Evolutionary conservation across 495 filamentous ascomycete genomes (phyloP), one percentile per base, ranked within the genome.

Genomic region (Viridothelium virens): DNA sequence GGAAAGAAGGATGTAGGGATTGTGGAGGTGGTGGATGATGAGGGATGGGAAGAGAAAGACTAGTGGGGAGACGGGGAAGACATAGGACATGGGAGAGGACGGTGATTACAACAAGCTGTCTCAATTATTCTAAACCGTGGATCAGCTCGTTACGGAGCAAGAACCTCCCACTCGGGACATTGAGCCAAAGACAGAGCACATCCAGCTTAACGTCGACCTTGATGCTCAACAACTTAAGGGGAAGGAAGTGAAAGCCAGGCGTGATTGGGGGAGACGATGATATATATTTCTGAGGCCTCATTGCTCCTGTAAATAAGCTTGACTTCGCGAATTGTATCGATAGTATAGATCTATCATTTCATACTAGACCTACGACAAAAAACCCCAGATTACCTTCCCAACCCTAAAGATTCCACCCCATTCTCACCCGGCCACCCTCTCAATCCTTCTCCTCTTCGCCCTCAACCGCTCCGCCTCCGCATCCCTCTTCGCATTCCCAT

Each of bases 391-490:
- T 25, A 25, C 25, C 25, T 25, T 25, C 25, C 1, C 25, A 1
- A 25, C 1, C 25, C 25, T 25, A 46, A 46, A 9, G 0, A 7
- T 46, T 46, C 9, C 41, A 46, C 2, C 10, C 5, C 31, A 59
- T 33, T 36, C 2, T 36, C 14, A 34, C 31, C 31, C 53, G 0
- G 5, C 53, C 38, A 9, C 84, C 79, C 90, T 91, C 77, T 96
- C 92, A 67, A 96, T 71, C 83, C 86, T 93, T 79, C 93, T 88
- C 76, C 90, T 84, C 86, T 97, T 97, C 47, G 81, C 83, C 66
- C 90, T 85, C 75, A 97, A 80, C 77, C 78, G 81, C 66, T 85
- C 75, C 18, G 78, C 72, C 71, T 79, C 78, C 61, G 72, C 75
- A 56, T 80, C 77, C 64, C 71, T 68, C 70, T 75, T 73, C 46